Percentiles rank a stretch among this genome's conserved stretches.
Evolutionary conservation across 306 rosid genomes (phyloP).

Genomic region (Vigna angularis): DNA sequence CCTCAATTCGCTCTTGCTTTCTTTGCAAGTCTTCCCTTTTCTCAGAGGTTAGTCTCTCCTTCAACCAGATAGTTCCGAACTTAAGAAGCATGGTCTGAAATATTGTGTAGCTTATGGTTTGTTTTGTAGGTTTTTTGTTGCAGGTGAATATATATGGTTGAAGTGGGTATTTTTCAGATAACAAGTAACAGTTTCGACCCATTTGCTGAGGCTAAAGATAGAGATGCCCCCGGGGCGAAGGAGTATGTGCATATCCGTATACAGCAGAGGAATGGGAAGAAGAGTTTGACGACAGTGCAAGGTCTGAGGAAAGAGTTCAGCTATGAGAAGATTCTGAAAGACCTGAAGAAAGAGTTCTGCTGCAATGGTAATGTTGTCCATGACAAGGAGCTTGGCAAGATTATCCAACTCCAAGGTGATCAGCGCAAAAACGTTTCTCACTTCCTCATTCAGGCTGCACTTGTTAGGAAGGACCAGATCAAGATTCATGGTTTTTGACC

Average conservation of each 20-base stretch:
- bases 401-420: conserved; percentile 93
- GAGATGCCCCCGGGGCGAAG: conserved; percentile 70
- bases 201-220: conserved; percentile 68
- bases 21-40: conserved; percentile 21
- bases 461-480: conserved; percentile 76
- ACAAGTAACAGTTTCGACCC: conserved; percentile 63
- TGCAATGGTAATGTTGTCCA: conserved; percentile 92
- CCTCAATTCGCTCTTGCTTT: conserved; percentile 23
- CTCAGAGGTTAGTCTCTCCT: conserved; percentile 40
- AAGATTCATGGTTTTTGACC: conserved; percentile 85
- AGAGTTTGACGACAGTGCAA: conserved; percentile 80
- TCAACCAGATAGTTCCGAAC: background rate
- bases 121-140: background rate
- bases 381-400: conserved; percentile 86
- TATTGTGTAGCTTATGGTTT: background rate
- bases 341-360: conserved; percentile 77
- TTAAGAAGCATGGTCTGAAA: background rate
- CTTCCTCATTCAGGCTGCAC: conserved; percentile 64
- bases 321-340: conserved; percentile 81
- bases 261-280: conserved; percentile 83
- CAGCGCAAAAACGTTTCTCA: conserved; percentile 89
- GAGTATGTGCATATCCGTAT: conserved; percentile 79
- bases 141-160: conserved; percentile 65
- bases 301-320: conserved; percentile 72
- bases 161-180: conserved; percentile 50